Evolutionary conservation across 208 protist genomes (phyloP).

Genomic region (Strigomonas culicis): DNA sequence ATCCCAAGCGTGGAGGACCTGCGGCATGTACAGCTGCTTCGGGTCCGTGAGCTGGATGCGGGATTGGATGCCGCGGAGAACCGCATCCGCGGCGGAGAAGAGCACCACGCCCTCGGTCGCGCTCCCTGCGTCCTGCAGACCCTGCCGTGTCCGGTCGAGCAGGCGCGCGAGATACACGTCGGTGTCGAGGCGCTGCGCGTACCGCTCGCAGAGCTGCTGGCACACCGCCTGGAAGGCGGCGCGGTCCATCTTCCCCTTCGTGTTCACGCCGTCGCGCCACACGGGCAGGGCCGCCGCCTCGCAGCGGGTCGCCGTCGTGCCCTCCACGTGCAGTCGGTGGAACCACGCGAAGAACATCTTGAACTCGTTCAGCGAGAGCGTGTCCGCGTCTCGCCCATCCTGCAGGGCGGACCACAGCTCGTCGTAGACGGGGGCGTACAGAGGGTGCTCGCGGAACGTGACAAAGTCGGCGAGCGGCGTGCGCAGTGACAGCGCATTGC

Average conservation of each 20-base stretch:
- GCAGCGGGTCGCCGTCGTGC: slow-evolving; percentile 42
- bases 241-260: slow-evolving; percentile 33
- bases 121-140: slow-evolving; percentile 8
- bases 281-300: slow-evolving; percentile 46
- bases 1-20: slow-evolving; percentile 50
- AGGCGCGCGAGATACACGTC: slow-evolving; percentile 48
- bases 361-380: slow-evolving; percentile 44
- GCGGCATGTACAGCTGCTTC: slow-evolving; percentile 50
- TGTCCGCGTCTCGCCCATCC: slow-evolving; percentile 9
- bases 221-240: slow-evolving; percentile 52
- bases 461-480: slow-evolving; percentile 58
- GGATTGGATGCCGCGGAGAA: slow-evolving; percentile 16
- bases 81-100: slow-evolving; percentile 24
- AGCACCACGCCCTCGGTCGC: slow-evolving; percentile 19
- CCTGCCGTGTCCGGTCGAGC: slow-evolving; percentile 21
- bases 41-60: slow-evolving; percentile 41
- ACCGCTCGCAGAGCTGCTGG: slow-evolving; percentile 41
- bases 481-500: slow-evolving; percentile 28
- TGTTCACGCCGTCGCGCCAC: slow-evolving; percentile 47
- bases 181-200: slow-evolving; percentile 40
- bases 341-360: slow-evolving; percentile 77
- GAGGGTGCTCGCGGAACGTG: slow-evolving; percentile 16
- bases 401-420: slow-evolving; percentile 34
- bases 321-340: slow-evolving; percentile 52
- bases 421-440: slow-evolving; percentile 55